Evolutionary conservation across 2,329 filamentous ascomycete species (phyloP).

Genomic region (Colletotrichum sidae): DNA sequence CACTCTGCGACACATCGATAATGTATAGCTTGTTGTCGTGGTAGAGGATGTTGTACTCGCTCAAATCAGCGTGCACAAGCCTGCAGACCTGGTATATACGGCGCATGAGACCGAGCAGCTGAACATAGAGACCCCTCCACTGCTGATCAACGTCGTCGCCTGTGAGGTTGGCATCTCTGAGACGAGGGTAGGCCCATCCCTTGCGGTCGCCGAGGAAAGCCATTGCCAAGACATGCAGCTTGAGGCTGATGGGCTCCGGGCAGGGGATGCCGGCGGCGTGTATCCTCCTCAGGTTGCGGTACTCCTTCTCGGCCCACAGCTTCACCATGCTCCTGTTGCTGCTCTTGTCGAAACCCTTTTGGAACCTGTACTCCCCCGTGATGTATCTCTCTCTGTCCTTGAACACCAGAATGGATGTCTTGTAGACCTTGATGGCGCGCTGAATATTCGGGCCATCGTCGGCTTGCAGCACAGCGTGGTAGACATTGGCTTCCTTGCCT

Average conservation of each 20-base stretch:
- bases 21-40: conserved; percentile 86
- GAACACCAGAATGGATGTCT: conserved; percentile 97
- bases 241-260: conserved; percentile 88
- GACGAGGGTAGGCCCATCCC: conserved; percentile 87
- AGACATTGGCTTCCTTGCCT: conserved; percentile 98
- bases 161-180: conserved; percentile 85
- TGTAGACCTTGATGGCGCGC: conserved; percentile 97
- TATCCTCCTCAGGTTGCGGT: conserved; percentile 89
- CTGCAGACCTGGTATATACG: conserved; percentile 92
- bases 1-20: conserved; percentile 97
- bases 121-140: conserved; percentile 84
- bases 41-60: conserved; percentile 98
- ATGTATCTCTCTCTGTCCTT: conserved; percentile 98
- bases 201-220: conserved; percentile 88
- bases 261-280: conserved; percentile 87
- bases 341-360: conserved; percentile 90
- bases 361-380: conserved; percentile 92
- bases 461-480: conserved; percentile 80
- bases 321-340: conserved; percentile 98
- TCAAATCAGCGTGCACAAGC: conserved; percentile 94
- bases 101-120: conserved; percentile 89
- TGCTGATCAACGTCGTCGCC: conserved; percentile 75
- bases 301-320: conserved; percentile 98
- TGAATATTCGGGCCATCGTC: conserved; percentile 73
- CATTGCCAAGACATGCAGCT: conserved; percentile 97